Percentiles rank a stretch among this genome's conserved stretches.
Conservation (phyloP, 192 early-diverging fungal species). For the Gigaspora rosea region DNA sequence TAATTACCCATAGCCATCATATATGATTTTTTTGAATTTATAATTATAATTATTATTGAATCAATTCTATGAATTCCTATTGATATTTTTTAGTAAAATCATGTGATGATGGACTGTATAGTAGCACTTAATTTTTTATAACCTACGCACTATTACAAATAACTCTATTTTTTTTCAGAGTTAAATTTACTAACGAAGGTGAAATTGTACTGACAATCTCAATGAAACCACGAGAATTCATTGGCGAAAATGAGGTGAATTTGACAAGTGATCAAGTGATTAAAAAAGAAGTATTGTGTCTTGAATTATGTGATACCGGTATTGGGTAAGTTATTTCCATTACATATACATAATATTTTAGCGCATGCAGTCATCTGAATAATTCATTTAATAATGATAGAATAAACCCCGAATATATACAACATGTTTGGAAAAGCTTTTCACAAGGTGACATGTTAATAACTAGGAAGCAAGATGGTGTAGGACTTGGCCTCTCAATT, state of each 20-base stretch:
- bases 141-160: too few species aligned
- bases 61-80: too few species aligned
- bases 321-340: conserved; percentile 47
- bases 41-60: too few species aligned
- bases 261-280: background rate
- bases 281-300: conserved; percentile 43
- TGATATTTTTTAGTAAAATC: too few species aligned
- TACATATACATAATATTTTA: background rate
- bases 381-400: conserved; percentile 49
- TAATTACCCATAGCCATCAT: too few species aligned
- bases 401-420: conserved; percentile 47
- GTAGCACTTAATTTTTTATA: too few species aligned
- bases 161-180: background rate
- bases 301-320: conserved; percentile 70
- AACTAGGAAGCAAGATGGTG: conserved; percentile 72
- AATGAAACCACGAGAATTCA: background rate
- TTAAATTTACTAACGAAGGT: conserved; percentile 54
- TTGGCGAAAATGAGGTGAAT: background rate
- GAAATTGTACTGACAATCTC: conserved; percentile 33
- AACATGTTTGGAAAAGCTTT: conserved; percentile 70
- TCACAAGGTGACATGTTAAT: conserved; percentile 69
- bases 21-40: background rate
- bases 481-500: conserved; percentile 77
- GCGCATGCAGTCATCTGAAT: background rate
- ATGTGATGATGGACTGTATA: too few species aligned